phyloP scores from a whole-genome alignment of 2,329 filamentous ascomycete species.

The Sporothrix brasiliensis region DNA sequence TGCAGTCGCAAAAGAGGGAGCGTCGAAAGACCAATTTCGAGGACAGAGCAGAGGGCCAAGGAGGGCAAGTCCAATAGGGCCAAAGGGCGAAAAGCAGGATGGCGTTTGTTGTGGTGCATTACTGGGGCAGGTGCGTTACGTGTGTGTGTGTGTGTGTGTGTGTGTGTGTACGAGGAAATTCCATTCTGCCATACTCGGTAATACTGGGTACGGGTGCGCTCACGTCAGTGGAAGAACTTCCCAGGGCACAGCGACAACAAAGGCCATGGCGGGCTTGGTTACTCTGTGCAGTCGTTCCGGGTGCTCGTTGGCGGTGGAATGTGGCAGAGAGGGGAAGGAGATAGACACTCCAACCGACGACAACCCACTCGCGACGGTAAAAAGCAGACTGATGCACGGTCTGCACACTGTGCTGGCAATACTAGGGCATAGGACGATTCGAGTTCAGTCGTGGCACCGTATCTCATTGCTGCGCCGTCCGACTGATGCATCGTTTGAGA shows the following conservation, averaged over 20 bases:
- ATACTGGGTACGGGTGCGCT: not conserved
- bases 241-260: no score
- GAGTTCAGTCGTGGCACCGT: not conserved
- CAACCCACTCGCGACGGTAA: constrained; percentile 1
- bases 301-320: constrained; percentile 23
- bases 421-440: not conserved
- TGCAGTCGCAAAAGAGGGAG: constrained; percentile 2
- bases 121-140: constrained; percentile 16
- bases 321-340: constrained; percentile 22
- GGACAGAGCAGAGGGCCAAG: not conserved
- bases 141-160: not conserved
- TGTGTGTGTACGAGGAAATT: not conserved
- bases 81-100: constrained; percentile 14
- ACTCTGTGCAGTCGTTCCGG: not conserved
- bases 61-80: not conserved
- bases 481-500: not conserved
- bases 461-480: not conserved
- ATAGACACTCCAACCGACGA: constrained; percentile 18
- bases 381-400: constrained; percentile 8
- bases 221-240: not conserved
- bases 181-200: not conserved
- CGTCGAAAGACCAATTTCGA: not conserved
- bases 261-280: constrained; percentile 6
- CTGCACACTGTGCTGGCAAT: constrained; percentile 20
- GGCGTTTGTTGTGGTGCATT: constrained; percentile 27